phyloP scores from a whole-genome alignment of 371 early-diverging fungal species.

The Entomophthora muscae region DNA sequence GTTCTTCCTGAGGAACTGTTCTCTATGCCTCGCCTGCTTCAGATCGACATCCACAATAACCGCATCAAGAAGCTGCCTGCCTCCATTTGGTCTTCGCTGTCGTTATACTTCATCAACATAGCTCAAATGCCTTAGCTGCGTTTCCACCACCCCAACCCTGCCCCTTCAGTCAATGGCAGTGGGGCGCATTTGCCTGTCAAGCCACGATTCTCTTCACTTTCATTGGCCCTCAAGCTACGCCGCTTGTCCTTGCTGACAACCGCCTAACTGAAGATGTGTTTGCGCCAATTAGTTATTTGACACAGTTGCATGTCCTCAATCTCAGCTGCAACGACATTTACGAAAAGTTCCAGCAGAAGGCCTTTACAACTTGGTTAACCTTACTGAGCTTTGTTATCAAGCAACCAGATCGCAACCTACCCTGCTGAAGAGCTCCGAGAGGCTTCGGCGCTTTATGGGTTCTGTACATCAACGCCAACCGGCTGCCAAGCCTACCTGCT shows the following conservation, averaged over 20 bases:
- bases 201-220: not conserved
- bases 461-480: constrained; percentile 76
- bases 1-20: constrained; percentile 6
- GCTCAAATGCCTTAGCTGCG: constrained; percentile 52
- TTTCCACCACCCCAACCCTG: constrained; percentile 18
- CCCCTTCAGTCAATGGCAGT: not conserved
- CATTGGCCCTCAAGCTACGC: constrained; percentile 13
- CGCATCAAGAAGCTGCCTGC: constrained; percentile 48
- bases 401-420: constrained; percentile 63
- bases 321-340: constrained; percentile 71
- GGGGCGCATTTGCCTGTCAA: not conserved
- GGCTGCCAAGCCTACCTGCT: constrained; percentile 70
- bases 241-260: constrained; percentile 63
- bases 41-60: constrained; percentile 45
- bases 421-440: constrained; percentile 78
- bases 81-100: constrained; percentile 69
- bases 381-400: constrained; percentile 66
- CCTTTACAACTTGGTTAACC: constrained; percentile 25
- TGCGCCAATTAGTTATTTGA: constrained; percentile 44
- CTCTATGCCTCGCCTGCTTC: constrained; percentile 31
- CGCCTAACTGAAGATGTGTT: constrained; percentile 66
- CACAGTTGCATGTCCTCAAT: constrained; percentile 60
- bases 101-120: constrained; percentile 44
- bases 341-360: constrained; percentile 43
- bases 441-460: constrained; percentile 41